Evolutionary conservation across 2,329 filamentous ascomycete genomes (phyloP).

Genomic region (Massarina eburnea): DNA sequence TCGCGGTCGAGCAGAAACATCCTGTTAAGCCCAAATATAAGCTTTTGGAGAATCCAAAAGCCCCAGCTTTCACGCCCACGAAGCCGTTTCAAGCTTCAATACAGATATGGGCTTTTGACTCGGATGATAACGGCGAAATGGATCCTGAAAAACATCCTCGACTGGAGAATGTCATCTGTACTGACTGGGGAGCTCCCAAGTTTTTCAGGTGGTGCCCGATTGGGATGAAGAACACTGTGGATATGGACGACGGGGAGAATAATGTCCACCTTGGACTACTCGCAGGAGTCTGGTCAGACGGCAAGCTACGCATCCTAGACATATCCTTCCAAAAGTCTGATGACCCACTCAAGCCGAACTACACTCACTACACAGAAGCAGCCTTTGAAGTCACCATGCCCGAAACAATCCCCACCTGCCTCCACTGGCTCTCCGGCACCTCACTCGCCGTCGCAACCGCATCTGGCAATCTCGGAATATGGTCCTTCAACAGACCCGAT

Average conservation of each 20-base stretch:
- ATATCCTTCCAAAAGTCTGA: conserved; percentile 33
- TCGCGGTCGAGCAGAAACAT: conserved; percentile 42
- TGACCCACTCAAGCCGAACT: conserved; percentile 15
- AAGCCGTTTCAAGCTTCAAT: conserved; percentile 53
- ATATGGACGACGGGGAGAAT: conserved; percentile 25
- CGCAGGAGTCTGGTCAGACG: conserved; percentile 61
- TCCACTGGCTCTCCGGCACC: conserved; percentile 59
- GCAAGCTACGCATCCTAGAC: conserved; percentile 57
- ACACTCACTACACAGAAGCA: conserved; percentile 48
- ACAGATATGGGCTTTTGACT: conserved; percentile 61
- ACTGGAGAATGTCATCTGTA: conserved; percentile 56
- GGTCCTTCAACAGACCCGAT: conserved; percentile 45
- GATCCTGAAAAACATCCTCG: conserved; percentile 48
- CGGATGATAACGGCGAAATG: conserved; percentile 42
- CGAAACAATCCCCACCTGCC: conserved; percentile 57
- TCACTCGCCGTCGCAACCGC: conserved; percentile 59
- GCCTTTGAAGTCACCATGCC: conserved; percentile 55
- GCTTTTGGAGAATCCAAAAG: conserved; percentile 33
- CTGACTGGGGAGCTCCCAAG: conserved; percentile 59
- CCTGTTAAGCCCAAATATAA: conserved; percentile 19
- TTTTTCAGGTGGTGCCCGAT: conserved; percentile 61
- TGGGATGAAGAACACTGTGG: conserved; percentile 20
- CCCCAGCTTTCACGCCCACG: conserved; percentile 55
- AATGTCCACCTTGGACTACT: conserved; percentile 53
- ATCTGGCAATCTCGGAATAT: conserved; percentile 59